Base-by-base conservation (phyloP, 331 rosid genomes). In the Dryas integrifolia region DNA sequence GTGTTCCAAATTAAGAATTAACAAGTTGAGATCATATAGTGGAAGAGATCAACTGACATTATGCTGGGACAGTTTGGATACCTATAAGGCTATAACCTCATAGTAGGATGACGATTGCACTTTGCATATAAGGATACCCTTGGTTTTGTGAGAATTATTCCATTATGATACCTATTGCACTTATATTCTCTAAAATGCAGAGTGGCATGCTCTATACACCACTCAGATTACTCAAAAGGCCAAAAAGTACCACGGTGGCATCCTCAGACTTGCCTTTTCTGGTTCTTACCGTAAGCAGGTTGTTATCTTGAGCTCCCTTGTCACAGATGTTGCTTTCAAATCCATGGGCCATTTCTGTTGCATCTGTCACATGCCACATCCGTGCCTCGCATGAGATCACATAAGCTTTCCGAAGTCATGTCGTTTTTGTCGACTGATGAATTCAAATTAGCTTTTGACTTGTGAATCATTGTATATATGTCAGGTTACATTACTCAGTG, bases 401-500 rank as follows among this genome's bases (percentile, higher is more conserved):
- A 55, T 21, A 43, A 6, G 41, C 62, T 10, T 52, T 40, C 14
- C 0, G 39, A 18, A 70, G 24, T 5, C 3, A 4, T 12, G 43
- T 51, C 58, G 13, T 39, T 30, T 67, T 51, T 16, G n/a, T 68
- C 11, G 12, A 44, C 38, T n/a, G 26, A 11, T 69, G 62, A 51
- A 38, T 53, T 70, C 21, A 58, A 55, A 14, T 52, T 12, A 41
- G 50, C 61, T 53, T 70, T 41, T 7, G 39, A 70, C 65, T 5
- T 55, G 16, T 47, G 15, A 0, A 21, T 64, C 52, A 43, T 46
- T 21, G 11, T 12, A 41, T 70, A 41, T 46, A 70, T 64, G 13
- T 40, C 77, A 80, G 84, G 74, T 70, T 64, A 63, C 80, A 52
- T 80, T 80, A 70, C 80, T 75, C 18, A 60, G 56, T 70, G 80